phyloP scores from a whole-genome alignment of 2,329 filamentous ascomycete genomes.

The Penicillium occitanis region DNA sequence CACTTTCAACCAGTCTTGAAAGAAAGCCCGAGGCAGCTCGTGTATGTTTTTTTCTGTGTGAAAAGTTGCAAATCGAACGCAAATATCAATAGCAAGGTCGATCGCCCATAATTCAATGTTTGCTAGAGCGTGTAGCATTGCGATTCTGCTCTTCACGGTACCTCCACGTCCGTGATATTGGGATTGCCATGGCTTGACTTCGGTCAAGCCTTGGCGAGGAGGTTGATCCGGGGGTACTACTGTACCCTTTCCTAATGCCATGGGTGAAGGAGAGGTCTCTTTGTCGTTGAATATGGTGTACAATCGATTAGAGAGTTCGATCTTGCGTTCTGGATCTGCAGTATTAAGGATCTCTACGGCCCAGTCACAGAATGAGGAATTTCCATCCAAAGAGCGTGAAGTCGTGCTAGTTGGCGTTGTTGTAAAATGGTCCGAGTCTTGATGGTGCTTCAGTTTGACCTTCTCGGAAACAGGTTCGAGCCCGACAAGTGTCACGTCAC shows the following conservation, averaged over 20 bases:
- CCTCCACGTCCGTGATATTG: conserved; percentile 46
- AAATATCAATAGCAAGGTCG: conserved; percentile 51
- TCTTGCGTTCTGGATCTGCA: conserved; percentile 49
- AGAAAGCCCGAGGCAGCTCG: conserved; percentile 46
- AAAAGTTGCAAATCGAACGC: conserved; percentile 48
- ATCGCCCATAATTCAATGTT: conserved; percentile 53
- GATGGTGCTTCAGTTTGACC: conserved; percentile 44
- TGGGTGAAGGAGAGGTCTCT: conserved; percentile 42
- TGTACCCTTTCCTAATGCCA: conserved; percentile 44
- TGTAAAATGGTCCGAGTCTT: conserved; percentile 26
- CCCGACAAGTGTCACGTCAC: conserved; percentile 30
- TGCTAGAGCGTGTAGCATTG: conserved; percentile 50
- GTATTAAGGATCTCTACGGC: conserved; percentile 49
- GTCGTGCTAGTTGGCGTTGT: conserved; percentile 20
- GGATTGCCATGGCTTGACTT: conserved; percentile 43
- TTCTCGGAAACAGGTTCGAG: conserved; percentile 49
- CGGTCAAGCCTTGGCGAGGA: conserved; percentile 42
- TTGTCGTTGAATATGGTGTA: conserved; percentile 44
- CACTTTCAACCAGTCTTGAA: conserved; percentile 52
- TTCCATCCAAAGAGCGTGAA: conserved; percentile 39
- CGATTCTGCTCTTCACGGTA: conserved; percentile 46
- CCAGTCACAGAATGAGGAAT: conserved; percentile 51
- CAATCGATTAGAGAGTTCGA: conserved; percentile 48
- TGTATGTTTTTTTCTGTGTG: conserved; percentile 33
- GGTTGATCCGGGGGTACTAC: conserved; percentile 42